Conservation (phyloP, 352 stramenopile genomes). For the Elongisporangium anandrum region DNA sequence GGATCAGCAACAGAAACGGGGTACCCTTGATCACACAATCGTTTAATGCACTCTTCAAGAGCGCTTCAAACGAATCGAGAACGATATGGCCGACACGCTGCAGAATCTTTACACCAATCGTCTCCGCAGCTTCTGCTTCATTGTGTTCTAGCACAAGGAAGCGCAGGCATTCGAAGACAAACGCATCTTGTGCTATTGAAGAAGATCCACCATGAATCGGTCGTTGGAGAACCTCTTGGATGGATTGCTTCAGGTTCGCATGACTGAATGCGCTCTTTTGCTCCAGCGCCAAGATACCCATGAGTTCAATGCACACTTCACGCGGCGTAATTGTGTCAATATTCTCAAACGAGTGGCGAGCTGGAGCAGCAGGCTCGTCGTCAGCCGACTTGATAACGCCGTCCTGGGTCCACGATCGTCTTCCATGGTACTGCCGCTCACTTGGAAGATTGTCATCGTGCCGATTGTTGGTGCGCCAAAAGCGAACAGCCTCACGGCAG, state of each 20-base stretch:
- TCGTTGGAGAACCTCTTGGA: constrained; percentile 22
- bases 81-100: constrained; percentile 56
- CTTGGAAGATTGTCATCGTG: constrained; percentile 8
- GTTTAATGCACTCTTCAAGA: neutral
- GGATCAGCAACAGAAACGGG: constrained; percentile 13
- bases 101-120: constrained; percentile 19
- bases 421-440: constrained; percentile 51
- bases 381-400: constrained; percentile 49
- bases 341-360: constrained; percentile 26
- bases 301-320: constrained; percentile 25
- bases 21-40: constrained; percentile 1
- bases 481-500: constrained; percentile 47
- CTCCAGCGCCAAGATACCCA: constrained; percentile 16
- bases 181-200: neutral
- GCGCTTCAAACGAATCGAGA: constrained; percentile 43
- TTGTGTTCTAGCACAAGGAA: constrained; percentile 6
- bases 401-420: constrained; percentile 29
- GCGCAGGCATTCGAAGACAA: constrained; percentile 16
- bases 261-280: constrained; percentile 22
- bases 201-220: neutral
- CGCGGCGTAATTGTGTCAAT: constrained; percentile 15
- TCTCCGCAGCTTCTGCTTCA: neutral
- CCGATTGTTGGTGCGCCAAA: constrained; percentile 25
- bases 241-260: constrained; percentile 34
- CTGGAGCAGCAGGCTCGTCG: constrained; percentile 14